Evolutionary conservation across 768 basidiomycete species (phyloP).

Genomic region (Terana coerulea): DNA sequence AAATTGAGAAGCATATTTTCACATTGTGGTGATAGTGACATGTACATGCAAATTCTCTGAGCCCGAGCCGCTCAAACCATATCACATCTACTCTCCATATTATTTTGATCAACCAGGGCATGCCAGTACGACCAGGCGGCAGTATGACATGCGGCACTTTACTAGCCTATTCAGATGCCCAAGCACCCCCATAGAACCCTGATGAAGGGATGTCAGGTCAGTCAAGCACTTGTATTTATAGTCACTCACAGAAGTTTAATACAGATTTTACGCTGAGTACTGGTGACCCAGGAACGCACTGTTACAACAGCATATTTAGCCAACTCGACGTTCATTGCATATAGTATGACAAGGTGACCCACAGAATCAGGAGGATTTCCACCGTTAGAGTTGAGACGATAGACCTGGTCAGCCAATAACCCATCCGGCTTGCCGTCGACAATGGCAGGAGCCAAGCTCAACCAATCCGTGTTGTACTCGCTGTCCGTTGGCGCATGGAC

Average conservation of each 20-base stretch:
- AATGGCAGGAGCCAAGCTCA: slow-evolving; percentile 36
- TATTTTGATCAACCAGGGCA: no score
- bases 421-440: slow-evolving; percentile 37
- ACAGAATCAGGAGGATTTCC: slow-evolving; percentile 48
- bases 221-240: neutral
- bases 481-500: slow-evolving; percentile 38
- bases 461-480: slow-evolving; percentile 49
- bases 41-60: no score
- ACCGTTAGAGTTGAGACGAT: slow-evolving; percentile 46
- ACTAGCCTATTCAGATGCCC: no score
- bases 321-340: slow-evolving; percentile 14
- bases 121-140: no score
- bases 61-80: no score
- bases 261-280: slow-evolving; percentile 46
- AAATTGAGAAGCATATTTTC: no score
- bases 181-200: neutral
- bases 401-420: slow-evolving; percentile 44
- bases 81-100: no score
- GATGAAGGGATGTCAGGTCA: neutral
- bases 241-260: slow-evolving; percentile 46
- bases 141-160: no score
- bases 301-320: neutral
- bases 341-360: slow-evolving; percentile 28
- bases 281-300: slow-evolving; percentile 33
- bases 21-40: no score